Evolutionary conservation across 345 rosid genomes (phyloP), one percentile per base, ranked within the genome.

Genomic region (Linum tenue): DNA sequence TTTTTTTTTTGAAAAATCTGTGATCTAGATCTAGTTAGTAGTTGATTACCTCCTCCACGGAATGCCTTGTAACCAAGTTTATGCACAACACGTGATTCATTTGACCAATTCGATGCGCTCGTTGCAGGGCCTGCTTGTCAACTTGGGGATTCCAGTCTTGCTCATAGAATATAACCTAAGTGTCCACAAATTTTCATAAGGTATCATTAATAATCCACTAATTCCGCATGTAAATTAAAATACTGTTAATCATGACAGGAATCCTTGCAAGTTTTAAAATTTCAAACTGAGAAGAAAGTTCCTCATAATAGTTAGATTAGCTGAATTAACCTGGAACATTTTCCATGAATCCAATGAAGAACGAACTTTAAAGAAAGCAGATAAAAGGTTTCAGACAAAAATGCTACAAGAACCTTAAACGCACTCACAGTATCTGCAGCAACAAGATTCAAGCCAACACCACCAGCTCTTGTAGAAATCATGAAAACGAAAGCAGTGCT

Each of bases 91-190:
- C 98, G 68, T 84, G 95, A 75, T 81, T 89, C 72, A 80, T 72
- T 76, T 91, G 98, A 72, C 98, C 98, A 75, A 91, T 91, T 62
- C 98, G 80, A 69, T 89, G 98, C 63, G 96, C 91, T 61, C 96
- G 82, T 75, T 91, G 98, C 78, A 91, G 73, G 72, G 96, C 98
- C 76, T 89, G 96, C 79, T 84, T 86, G 73, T 87, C 98, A 69
- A 89, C 95, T 72, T 91, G 98, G 44, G 96, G 98, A 70, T 91
- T 91, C 98, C 98, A 91, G 69, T 91, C 96, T 83, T 91, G 96
- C 76, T 91, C 98, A 15, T 83, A 91, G 75, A 89, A 87, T 72
- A 91, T 84, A 70, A 89, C 96, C 98, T 91, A 76, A 22, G 2
- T 50, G 53, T 50, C 39, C 6, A 72, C 51, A 22, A 9, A 44